Evolutionary conservation across 176 grass and related monocot genomes (phyloP).

Genomic region (Phragmites australis): DNA sequence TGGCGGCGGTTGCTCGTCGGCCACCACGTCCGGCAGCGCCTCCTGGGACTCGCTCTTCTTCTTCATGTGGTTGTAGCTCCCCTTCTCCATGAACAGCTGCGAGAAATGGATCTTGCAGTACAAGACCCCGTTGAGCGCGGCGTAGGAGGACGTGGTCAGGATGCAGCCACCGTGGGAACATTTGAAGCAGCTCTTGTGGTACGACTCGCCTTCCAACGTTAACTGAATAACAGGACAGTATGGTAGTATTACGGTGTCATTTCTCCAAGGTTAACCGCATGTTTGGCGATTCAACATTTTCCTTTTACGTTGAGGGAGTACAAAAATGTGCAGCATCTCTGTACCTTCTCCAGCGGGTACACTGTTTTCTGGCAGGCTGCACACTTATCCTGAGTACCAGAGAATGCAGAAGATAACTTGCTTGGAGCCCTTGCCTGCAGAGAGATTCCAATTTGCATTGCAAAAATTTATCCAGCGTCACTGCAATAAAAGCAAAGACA

Average conservation of each 20-base stretch:
- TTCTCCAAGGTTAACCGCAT: no score
- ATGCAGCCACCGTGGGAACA: conserved; percentile 84
- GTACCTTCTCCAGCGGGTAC: conserved; percentile 96
- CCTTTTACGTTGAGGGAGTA: no score
- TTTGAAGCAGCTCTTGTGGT: conserved; percentile 97
- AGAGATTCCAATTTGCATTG: not conserved
- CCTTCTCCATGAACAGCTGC: conserved; percentile 98
- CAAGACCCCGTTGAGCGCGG: conserved; percentile 85
- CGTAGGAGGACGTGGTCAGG: conserved; percentile 83
- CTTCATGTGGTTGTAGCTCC: conserved; percentile 89
- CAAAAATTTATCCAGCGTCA: conserved; percentile 23
- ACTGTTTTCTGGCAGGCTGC: conserved; percentile 83
- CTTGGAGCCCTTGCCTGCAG: conserved; percentile 75
- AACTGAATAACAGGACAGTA: conserved; percentile 39
- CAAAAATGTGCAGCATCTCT: not conserved
- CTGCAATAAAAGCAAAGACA: not conserved
- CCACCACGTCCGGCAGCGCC: conserved; percentile 40
- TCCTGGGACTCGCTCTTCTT: conserved; percentile 59
- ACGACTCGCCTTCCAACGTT: conserved; percentile 75
- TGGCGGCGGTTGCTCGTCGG: conserved; percentile 29
- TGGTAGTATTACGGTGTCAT: not conserved
- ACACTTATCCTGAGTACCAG: conserved; percentile 90
- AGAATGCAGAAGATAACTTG: conserved; percentile 82
- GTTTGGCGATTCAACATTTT: no score
- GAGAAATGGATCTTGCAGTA: conserved; percentile 97